Base-by-base conservation (phyloP, 108 stramenopile species). In the Hondaea fermentalgiana region DNA sequence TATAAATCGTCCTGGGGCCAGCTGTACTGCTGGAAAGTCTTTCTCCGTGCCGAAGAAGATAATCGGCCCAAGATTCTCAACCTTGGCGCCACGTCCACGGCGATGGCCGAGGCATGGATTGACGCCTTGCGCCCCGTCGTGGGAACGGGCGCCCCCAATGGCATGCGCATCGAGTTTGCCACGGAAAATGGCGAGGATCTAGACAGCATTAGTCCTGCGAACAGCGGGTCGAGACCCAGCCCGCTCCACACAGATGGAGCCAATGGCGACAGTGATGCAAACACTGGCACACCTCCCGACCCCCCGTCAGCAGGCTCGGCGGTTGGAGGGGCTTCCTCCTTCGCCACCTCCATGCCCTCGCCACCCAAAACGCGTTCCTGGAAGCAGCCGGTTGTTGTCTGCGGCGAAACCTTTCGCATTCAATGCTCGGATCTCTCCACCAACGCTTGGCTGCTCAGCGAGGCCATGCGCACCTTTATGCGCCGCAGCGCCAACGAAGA, bases 391-490 rank as follows among this genome's bases (percentile, higher is more conserved):
- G 51, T 83, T 12, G n/a, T 53, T 6, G 51, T 83, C 19, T 53
- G 45, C 51, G 76, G 76, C 49, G 76, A 83, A 3, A 83, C 76
- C 49, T 83, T 53, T 53, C 49, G 4, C 2, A 83, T 83, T 45
- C 76, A 47, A 45, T 83, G 76, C 76, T 28, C 6, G 19, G 76
- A 47, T 23, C 49, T 53, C 12, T 83, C 76, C 49, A 83, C 76
- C 17, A 83, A 83, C 51, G 76, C 76, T 12, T 83, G 76, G 76
- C 76, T 83, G 45, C 76, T 83, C 1, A 83, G 76, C 51, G 76
- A 83, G 76, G 76, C 76, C 10, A 83, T 83, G 14, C 76, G 76
- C 45, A 53, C 51, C 23, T 83, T 45, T 28, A 83, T 83, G 45
- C 45, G 76, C 6, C 45, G 28, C 49, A 83, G 28, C 76, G 76